Evolutionary conservation across 192 early-diverging fungal genomes (phyloP).

Genomic region (Lunasporangiospora selenospora): DNA sequence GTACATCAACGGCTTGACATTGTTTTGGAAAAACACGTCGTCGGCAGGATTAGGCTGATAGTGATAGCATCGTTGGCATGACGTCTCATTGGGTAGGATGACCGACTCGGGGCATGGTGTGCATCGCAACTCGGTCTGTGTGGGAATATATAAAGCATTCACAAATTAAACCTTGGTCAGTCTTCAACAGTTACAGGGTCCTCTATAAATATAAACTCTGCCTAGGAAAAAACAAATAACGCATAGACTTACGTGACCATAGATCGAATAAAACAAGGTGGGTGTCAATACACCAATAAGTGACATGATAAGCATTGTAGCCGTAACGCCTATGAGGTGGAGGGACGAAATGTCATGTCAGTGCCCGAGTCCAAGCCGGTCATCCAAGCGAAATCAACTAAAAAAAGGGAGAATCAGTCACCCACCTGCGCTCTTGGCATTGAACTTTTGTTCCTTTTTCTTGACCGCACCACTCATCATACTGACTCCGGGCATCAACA

Average conservation of each 20-base stretch:
- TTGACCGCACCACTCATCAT: slow-evolving; percentile 96
- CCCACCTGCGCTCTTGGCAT: slow-evolving; percentile 87
- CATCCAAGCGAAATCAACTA: not conserved
- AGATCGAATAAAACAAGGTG: slow-evolving; percentile 93
- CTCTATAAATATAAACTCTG: no score
- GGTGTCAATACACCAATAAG: slow-evolving; percentile 94
- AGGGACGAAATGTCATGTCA: not conserved
- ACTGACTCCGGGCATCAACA: slow-evolving; percentile 93
- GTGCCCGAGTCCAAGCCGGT: not conserved
- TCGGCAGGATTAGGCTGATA: slow-evolving; percentile 66
- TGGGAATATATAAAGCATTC: no score
- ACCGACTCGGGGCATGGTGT: slow-evolving; percentile 31
- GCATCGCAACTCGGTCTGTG: slow-evolving; percentile 40
- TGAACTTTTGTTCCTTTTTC: slow-evolving; percentile 93
- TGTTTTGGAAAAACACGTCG: slow-evolving; percentile 82
- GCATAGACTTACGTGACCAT: slow-evolving; percentile 65
- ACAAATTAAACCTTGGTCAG: no score
- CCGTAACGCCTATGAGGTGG: slow-evolving; percentile 72
- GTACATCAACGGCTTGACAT: slow-evolving; percentile 86
- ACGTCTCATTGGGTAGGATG: slow-evolving; percentile 10
- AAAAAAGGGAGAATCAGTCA: not conserved
- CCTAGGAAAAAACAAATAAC: not conserved
- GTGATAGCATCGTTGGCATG: slow-evolving; percentile 73
- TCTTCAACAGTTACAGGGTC: no score
- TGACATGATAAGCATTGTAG: slow-evolving; percentile 94